Base-by-base conservation (phyloP, 345 rosid genomes). In the Bruguiera gymnorhiza region DNA sequence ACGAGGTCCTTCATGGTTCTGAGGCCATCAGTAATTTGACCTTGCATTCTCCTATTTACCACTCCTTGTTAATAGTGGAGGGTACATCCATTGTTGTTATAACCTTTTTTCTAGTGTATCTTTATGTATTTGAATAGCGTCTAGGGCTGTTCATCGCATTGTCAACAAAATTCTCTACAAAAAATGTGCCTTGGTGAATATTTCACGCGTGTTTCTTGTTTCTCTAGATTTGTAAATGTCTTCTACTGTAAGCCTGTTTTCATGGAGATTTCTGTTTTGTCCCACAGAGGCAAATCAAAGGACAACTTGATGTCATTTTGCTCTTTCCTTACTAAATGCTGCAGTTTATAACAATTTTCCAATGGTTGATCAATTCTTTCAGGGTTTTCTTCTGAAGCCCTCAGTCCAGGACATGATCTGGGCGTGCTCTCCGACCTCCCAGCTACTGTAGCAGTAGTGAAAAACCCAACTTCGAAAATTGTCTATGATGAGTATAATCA, bases 401-500 rank as follows among this genome's bases (percentile, higher is more conserved):
- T 86, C 27, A 34, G 79, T 34, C 77, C 65, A 8, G 78, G 66
- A 50, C 80, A 77, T 66, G 87, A 84, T 60, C 30, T 76, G 66
- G 85, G 84, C 66, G 19, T 81, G 62, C 68, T 83, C 63, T 72
- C 88, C 4, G 87, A 65, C 29, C 73, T 83, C 32, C 84, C 86
- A 27, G 82, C 93, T 19, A 90, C 96, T 0, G 90, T 84, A 2
- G 89, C 82, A 9, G 98, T 97, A 31, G 69, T 90, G 67, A 90
- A 90, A 82, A 89, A 86, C 62, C 96, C 96, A 32, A 85, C 83
- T 67, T 81, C 96, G 6, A 93, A 86, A 81, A 89, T 93, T 60
- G 86, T 86, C n/a, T 93, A 93, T 69, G 97, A 90, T 48, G 86
- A 90, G 76, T 77, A 84, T 71, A 90, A 88, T 74, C 97, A 93